A percentile compares a stretch with the other conserved stretches of the same genome.
Conservation (phyloP, 768 basidiomycete genomes). For the Kwoniella europaea region DNA sequence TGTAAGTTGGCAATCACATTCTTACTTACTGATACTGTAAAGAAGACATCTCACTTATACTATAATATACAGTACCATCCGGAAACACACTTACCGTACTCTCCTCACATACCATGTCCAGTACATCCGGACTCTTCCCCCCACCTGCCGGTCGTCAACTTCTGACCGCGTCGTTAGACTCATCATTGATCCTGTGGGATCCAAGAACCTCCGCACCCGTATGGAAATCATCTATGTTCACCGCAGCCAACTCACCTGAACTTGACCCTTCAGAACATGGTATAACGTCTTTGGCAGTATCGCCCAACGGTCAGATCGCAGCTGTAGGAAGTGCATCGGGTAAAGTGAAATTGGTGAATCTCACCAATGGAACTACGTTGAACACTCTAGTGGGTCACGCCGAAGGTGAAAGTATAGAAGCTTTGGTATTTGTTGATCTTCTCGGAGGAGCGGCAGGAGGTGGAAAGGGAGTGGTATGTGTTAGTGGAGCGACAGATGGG, state of each 20-base stretch:
- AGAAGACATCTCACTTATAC: not conserved
- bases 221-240: constrained; percentile 66
- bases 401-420: constrained; percentile 86
- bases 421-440: constrained; percentile 80
- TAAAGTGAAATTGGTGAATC: constrained; percentile 80
- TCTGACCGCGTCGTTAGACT: constrained; percentile 81
- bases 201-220: constrained; percentile 75
- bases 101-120: constrained; percentile 81
- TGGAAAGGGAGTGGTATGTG: constrained; percentile 64
- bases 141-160: constrained; percentile 87
- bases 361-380: constrained; percentile 83
- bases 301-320: constrained; percentile 83
- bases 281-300: constrained; percentile 84
- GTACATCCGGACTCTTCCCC: constrained; percentile 87
- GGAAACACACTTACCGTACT: constrained; percentile 96
- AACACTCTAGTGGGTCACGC: constrained; percentile 78
- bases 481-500: constrained; percentile 90
- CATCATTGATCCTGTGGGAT: constrained; percentile 86
- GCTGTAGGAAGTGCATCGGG: constrained; percentile 87
- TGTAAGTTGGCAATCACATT: constrained; percentile 62
- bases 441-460: constrained; percentile 63
- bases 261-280: constrained; percentile 72
- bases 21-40: too few relatives aligned
- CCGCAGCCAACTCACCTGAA: constrained; percentile 34
- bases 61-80: constrained; percentile 73